Conservation (phyloP, 2,329 filamentous ascomycete species). For the Ceratocystiopsis brevicomis region DNA sequence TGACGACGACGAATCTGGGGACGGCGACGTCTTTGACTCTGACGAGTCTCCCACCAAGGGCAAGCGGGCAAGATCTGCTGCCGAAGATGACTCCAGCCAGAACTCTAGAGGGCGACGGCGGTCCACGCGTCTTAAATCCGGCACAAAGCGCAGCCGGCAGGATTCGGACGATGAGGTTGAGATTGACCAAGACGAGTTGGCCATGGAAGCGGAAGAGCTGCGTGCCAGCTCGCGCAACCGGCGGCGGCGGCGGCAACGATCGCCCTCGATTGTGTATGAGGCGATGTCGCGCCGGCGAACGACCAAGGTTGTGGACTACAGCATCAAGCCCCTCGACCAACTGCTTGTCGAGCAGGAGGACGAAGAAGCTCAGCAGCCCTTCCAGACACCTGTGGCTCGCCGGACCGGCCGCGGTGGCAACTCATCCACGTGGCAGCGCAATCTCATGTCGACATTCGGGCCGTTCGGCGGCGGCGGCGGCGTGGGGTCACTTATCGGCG, state of each 20-base stretch:
- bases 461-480: constrained; percentile 80
- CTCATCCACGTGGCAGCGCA: constrained; percentile 51
- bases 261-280: constrained; percentile 41
- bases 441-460: constrained; percentile 73
- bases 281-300: constrained; percentile 31
- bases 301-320: constrained; percentile 63
- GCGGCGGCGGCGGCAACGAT: constrained; percentile 29
- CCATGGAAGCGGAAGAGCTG: constrained; percentile 46
- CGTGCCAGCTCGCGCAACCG: constrained; percentile 33
- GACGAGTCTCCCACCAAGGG: constrained; percentile 16
- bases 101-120: constrained; percentile 29
- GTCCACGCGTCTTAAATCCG: constrained; percentile 18
- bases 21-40: constrained; percentile 26
- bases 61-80: no score
- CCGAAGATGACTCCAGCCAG: constrained; percentile 25
- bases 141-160: constrained; percentile 26
- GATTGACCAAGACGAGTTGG: constrained; percentile 44
- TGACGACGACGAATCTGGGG: constrained; percentile 40
- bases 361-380: constrained; percentile 35
- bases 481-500: constrained; percentile 49
- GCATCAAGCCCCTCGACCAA: constrained; percentile 59
- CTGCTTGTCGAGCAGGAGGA: constrained; percentile 60
- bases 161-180: constrained; percentile 39
- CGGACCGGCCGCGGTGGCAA: constrained; percentile 44
- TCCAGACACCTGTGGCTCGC: constrained; percentile 49